phyloP scores from a whole-genome alignment of 805 yeast genomes.

The Ogataea siamensis region DNA sequence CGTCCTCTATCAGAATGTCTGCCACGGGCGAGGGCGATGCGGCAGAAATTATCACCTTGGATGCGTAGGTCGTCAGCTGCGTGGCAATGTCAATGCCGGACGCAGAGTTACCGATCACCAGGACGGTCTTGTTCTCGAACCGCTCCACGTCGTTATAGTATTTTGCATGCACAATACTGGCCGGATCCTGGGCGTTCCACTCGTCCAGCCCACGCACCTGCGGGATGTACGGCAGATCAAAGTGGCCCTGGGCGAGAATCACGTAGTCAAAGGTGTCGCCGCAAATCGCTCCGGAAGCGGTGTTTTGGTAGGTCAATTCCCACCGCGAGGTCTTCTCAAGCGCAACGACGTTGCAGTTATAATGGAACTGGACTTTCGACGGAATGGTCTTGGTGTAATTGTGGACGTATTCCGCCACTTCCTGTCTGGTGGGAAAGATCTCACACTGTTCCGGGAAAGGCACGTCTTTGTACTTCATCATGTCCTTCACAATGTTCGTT shows the following conservation, averaged over 20 bases:
- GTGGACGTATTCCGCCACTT: slow-evolving; percentile 60
- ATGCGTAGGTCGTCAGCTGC: slow-evolving; percentile 32
- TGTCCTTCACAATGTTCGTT: slow-evolving; percentile 33
- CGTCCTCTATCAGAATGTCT: slow-evolving; percentile 26
- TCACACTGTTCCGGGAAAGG: slow-evolving; percentile 39
- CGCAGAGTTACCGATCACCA: slow-evolving; percentile 50
- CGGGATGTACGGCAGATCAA: slow-evolving; percentile 46
- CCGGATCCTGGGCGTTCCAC: slow-evolving; percentile 33
- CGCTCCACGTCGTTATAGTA: slow-evolving; percentile 36
- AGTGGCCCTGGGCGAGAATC: slow-evolving; percentile 48
- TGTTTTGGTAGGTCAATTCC: slow-evolving; percentile 24
- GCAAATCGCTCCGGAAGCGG: not conserved
- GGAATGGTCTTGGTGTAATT: slow-evolving; percentile 49
- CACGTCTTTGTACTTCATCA: slow-evolving; percentile 33
- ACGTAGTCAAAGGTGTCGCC: slow-evolving; percentile 34
- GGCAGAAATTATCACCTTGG: slow-evolving; percentile 31
- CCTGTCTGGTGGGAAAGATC: slow-evolving; percentile 56
- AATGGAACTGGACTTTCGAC: slow-evolving; percentile 34
- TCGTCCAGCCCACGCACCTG: slow-evolving; percentile 39
- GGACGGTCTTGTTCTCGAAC: slow-evolving; percentile 37
- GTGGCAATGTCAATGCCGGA: slow-evolving; percentile 63
- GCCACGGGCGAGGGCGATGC: slow-evolving; percentile 31
- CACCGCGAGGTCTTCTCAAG: slow-evolving; percentile 30
- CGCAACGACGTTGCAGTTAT: slow-evolving; percentile 42
- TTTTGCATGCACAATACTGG: slow-evolving; percentile 43